Evolutionary conservation across 441 rosid species (phyloP), one percentile per base, ranked within the genome.

Genomic region (Populus hybrid): DNA sequence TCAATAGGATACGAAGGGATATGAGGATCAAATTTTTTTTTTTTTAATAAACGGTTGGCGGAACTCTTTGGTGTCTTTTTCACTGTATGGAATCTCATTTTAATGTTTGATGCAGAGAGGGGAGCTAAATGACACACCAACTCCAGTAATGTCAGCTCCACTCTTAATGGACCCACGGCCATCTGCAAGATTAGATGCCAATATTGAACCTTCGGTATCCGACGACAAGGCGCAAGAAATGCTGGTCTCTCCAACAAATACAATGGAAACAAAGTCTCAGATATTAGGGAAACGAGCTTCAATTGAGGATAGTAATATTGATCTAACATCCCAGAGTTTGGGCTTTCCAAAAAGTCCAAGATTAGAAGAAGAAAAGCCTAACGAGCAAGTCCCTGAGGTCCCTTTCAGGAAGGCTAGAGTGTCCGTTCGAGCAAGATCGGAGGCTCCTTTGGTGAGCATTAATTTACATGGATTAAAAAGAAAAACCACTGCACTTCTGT

Each of bases 351-450:
- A 82, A 59, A 82, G 82, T 79, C 88, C 86, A 21, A 88, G 78
- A 76, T 50, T 83, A 6, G 91, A 87, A 14, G 89, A 86, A 65
- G 76, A 66, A 53, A 88, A 84, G 76, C 68, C 75, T 40, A 85
- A 83, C 14, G 91, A 87, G 24, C 90, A 84, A 76, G 83, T 65
- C 75, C 69, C 79, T 38, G 88, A 86, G 5, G 84, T 70, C 24
- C 91, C 97, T 10, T 87, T 87, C 76, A 89, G 94, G 75, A 92
- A 90, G 80, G 95, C 97, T 14, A 91, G 97, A 61, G 98, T 93
- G 69, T 91, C 98, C 0, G 92, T 93, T 67, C 94, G 97, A 26
- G 93, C 96, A 63, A 78, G 97, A 80, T 91, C 94, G 10, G 93
- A 94, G 87, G 92, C 92, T 77, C 87, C 93, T 67, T 89, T 89